Conservation (phyloP, 306 rosid genomes). For the Sphenostylis stenocarpa region DNA sequence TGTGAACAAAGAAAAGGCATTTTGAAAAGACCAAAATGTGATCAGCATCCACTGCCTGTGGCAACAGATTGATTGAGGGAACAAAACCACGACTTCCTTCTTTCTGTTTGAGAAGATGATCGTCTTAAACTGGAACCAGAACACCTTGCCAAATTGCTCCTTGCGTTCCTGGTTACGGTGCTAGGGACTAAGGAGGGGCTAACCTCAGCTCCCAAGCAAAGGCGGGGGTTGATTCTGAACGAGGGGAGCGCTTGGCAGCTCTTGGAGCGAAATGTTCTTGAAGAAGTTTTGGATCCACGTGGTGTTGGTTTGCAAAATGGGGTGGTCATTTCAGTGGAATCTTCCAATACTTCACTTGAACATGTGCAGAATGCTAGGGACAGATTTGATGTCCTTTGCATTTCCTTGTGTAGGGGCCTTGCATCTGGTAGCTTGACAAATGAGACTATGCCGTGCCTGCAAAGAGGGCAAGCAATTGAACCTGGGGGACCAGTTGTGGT, state of each 20-base stretch:
- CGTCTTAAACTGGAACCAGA: conserved; percentile 58
- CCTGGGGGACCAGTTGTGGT: conserved; percentile 65
- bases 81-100: conserved; percentile 77
- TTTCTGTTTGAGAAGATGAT: conserved; percentile 53
- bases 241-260: conserved; percentile 74
- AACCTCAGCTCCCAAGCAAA: conserved; percentile 69
- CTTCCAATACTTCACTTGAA: conserved; percentile 53
- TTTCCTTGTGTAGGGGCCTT: conserved; percentile 43
- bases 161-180: conserved; percentile 33
- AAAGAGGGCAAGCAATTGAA: conserved; percentile 91
- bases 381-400: conserved; percentile 58
- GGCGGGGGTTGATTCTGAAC: conserved; percentile 50
- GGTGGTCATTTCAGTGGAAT: conserved; percentile 55
- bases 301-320: conserved; percentile 58
- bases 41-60: conserved; percentile 59
- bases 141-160: conserved; percentile 49
- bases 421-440: conserved; percentile 67
- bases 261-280: conserved; percentile 54
- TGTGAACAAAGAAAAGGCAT: background rate
- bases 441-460: conserved; percentile 83
- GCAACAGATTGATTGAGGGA: conserved; percentile 71
- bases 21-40: background rate
- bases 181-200: conserved; percentile 61
- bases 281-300: conserved; percentile 39
- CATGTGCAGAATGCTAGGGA: conserved; percentile 71